phyloP scores from a whole-genome alignment of 805 yeast genomes.

The Candida ulmi region DNA sequence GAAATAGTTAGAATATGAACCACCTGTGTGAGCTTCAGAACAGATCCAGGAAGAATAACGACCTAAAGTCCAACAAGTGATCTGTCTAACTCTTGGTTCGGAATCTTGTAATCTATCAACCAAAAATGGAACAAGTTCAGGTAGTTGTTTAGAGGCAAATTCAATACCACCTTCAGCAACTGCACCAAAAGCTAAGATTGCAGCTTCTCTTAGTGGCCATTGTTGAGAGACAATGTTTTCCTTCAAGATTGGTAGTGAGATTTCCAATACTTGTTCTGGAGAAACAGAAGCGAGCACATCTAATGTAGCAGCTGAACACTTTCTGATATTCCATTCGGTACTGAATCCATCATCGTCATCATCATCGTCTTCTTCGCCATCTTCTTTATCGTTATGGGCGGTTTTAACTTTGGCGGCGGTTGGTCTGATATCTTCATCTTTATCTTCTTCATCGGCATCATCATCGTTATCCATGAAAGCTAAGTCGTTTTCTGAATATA shows the following conservation, averaged over 20 bases:
- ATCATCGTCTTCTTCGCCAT: constrained; percentile 62
- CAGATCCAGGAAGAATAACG: constrained; percentile 82
- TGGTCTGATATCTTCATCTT: constrained; percentile 85
- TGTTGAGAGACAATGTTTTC: constrained; percentile 59
- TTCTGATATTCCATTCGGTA: constrained; percentile 85
- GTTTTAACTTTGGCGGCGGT: constrained; percentile 62
- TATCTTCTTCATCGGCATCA: constrained; percentile 73
- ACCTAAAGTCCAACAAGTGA: constrained; percentile 92
- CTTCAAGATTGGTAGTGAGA: constrained; percentile 71
- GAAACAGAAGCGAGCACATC: constrained; percentile 69
- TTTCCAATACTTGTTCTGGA: constrained; percentile 61
- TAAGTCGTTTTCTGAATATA: constrained; percentile 78
- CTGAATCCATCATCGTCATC: constrained; percentile 66
- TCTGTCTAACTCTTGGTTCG: constrained; percentile 85
- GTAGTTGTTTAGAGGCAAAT: constrained; percentile 63
- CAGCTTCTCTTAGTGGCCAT: constrained; percentile 92
- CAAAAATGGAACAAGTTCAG: constrained; percentile 76
- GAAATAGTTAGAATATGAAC: constrained; percentile 61
- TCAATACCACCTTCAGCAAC: constrained; percentile 85
- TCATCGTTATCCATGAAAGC: constrained; percentile 65
- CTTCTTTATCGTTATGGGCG: constrained; percentile 29
- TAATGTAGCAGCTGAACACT: constrained; percentile 90
- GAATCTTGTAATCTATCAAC: constrained; percentile 71
- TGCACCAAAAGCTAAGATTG: constrained; percentile 93
- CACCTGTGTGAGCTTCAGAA: constrained; percentile 55